These are phyloP conservation scores for Metschnikowia orientalis DNA, from an alignment of 805 yeast genomes.

Conservation along the genomic window DNA sequence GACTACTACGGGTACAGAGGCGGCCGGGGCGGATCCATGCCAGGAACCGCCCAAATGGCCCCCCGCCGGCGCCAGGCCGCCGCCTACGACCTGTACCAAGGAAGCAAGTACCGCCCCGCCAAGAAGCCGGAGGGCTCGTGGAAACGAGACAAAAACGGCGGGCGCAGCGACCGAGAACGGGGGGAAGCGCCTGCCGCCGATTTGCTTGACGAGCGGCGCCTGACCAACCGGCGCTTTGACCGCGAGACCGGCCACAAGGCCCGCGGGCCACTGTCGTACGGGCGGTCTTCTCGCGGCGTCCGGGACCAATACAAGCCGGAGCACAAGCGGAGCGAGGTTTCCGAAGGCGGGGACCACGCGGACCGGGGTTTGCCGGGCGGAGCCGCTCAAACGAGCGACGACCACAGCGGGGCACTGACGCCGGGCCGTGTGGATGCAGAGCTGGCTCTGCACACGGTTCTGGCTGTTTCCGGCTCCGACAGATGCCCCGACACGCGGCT, in stretches of 20 bases:
- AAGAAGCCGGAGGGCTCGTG: neutral
- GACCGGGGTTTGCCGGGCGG: conserved; percentile 1
- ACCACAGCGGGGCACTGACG: too few species aligned
- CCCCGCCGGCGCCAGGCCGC: conserved; percentile 5
- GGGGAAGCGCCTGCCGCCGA: neutral
- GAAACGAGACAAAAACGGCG: conserved; percentile 4
- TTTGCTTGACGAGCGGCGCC: conserved; percentile 10
- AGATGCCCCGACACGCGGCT: too few species aligned
- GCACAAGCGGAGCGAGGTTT: neutral
- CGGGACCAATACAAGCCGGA: conserved; percentile 2
- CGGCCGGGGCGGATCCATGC: conserved; percentile 5
- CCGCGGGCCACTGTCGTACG: neutral
- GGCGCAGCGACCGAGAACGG: neutral
- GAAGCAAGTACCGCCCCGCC: conserved; percentile 15
- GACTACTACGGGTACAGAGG: conserved; percentile 14
- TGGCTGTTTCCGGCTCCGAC: too few species aligned
- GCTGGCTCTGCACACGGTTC: too few species aligned
- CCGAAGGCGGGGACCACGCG: neutral
- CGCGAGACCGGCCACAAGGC: conserved; percentile 1
- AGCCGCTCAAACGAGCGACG: too few species aligned
- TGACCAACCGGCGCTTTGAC: conserved; percentile 9
- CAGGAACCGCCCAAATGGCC: too few species aligned
- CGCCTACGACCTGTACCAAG: conserved; percentile 13
- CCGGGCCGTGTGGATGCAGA: too few species aligned
- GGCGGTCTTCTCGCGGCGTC: neutral